Evolutionary conservation across 108 stramenopile genomes (phyloP), one percentile per base, ranked within the genome.

Genomic region (Pseudonitzschia multiseries): DNA sequence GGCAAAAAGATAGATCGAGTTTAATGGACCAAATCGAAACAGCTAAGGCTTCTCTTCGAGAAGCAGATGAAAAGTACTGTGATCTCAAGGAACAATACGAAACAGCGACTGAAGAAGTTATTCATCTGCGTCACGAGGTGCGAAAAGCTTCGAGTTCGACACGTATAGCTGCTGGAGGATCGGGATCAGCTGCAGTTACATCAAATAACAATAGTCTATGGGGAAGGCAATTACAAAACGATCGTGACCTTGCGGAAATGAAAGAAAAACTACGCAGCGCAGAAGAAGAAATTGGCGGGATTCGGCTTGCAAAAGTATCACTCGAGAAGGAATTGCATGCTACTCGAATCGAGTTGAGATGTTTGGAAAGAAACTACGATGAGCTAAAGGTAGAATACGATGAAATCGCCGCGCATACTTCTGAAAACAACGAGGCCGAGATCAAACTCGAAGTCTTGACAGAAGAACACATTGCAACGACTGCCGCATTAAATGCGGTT

Each of bases 401-500:
- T 29, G 85, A 86, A 57, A 60, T 96, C 43, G 79, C 87, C 42
- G 76, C 85, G 9, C 87, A 86, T 15, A 92, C 84, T 29, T 83
- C 85, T 28, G 80, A 87, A 41, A 92, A 89, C 75, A 87, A 79
- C 52, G 95, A 96, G 69, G 95, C 95, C 9, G 88, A 89, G 70
- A 96, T 96, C 29, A 89, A 92, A 72, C 82, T 96, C 4, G 83
- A 91, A 70, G 84, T 87, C 10, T 70, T 96, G 44, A 88, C 89
- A 9, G 83, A 74, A 65, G 92, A 92, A 73, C 91, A 93, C 68
- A 91, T 89, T 56, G 95, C 95, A 57, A 96, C 89, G 22, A 87
- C 89, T 10, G 95, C 95, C 2, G 91, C 93, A 46, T 71, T 96
- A 57, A 93, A 96, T 76, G 95, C 95, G 12, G 89, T 90, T 6